These are phyloP conservation scores for Tetrapisispora phaffii DNA, from an alignment of 805 yeast genomes.

Conservation along the genomic window DNA sequence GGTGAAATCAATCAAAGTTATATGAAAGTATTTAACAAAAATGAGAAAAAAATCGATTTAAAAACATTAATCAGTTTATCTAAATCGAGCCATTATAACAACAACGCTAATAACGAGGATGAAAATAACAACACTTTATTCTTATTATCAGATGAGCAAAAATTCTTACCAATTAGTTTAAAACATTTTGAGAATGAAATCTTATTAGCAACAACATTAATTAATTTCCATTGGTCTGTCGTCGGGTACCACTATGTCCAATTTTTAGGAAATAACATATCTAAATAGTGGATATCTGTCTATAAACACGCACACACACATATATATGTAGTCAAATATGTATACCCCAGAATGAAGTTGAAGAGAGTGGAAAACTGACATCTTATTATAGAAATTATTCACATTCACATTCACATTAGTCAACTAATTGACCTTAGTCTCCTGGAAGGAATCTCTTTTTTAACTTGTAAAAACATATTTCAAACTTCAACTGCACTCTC, in stretches of 20 bases:
- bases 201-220: constrained; percentile 53
- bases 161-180: constrained; percentile 15
- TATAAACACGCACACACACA: not conserved
- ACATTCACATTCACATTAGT: too few relatives aligned
- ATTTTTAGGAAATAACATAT: constrained; percentile 8
- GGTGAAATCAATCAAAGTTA: constrained; percentile 4
- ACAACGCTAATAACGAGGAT: constrained; percentile 9
- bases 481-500: too few relatives aligned
- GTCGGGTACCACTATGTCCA: constrained; percentile 61
- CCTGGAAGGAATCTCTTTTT: too few relatives aligned
- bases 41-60: not conserved
- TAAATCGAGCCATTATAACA: constrained; percentile 13
- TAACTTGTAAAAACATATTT: too few relatives aligned
- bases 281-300: not conserved
- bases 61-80: constrained; percentile 1
- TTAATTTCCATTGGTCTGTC: constrained; percentile 74
- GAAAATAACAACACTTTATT: constrained; percentile 5
- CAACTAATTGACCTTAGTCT: too few relatives aligned
- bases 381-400: too few relatives aligned
- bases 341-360: too few relatives aligned
- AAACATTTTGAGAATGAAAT: constrained; percentile 50
- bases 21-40: not conserved
- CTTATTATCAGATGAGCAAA: constrained; percentile 6
- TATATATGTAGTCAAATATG: too few relatives aligned
- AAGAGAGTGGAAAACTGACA: too few relatives aligned